A percentile compares a stretch with the other conserved stretches of the same genome.
Evolutionary conservation across 148 eudicot genomes (phyloP).

Genomic region (Chenopodium suecicum): DNA sequence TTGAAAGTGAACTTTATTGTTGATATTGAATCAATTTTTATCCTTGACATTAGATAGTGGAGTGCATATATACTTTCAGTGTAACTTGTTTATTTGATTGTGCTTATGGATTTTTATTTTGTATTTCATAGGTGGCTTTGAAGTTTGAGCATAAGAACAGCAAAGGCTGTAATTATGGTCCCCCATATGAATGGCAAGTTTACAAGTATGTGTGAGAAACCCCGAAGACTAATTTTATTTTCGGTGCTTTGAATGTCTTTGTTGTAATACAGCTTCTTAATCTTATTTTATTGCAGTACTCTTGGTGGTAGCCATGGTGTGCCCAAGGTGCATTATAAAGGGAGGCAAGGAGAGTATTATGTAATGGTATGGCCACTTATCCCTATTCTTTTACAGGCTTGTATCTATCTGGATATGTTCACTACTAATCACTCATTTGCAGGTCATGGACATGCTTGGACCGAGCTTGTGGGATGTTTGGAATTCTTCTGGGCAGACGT

Average conservation of each 20-base stretch:
- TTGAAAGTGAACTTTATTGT: background rate
- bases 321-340: conserved; percentile 84
- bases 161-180: conserved; percentile 93
- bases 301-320: conserved; percentile 93
- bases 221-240: background rate
- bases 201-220: conserved; percentile 56
- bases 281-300: conserved; percentile 48
- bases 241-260: background rate
- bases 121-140: conserved; percentile 62
- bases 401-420: conserved; percentile 2
- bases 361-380: conserved; percentile 55
- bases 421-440: conserved; percentile 19
- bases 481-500: conserved; percentile 90
- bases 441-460: conserved; percentile 98
- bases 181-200: conserved; percentile 96
- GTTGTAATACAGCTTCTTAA: background rate
- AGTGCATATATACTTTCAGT: background rate
- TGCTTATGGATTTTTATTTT: background rate
- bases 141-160: conserved; percentile 88
- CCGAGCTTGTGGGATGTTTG: conserved; percentile 98
- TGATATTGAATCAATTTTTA: background rate
- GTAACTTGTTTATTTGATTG: background rate
- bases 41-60: background rate
- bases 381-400: background rate
- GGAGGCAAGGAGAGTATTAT: conserved; percentile 88